These are phyloP conservation scores for Capsella bursapastoris DNA, from an alignment of 345 rosid species.

Conservation along the genomic window DNA sequence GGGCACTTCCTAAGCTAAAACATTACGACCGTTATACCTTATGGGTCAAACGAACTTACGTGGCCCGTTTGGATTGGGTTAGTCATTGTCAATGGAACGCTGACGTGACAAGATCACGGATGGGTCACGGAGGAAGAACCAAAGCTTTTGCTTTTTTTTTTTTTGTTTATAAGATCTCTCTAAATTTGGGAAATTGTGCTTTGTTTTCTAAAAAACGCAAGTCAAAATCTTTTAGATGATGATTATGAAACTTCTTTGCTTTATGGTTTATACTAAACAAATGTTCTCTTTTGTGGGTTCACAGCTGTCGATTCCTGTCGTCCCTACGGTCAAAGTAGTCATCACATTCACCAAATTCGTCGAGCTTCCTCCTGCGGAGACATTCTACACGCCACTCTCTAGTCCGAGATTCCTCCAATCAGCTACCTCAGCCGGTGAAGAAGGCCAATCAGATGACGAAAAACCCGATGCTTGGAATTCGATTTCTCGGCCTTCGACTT, in stretches of 20 bases:
- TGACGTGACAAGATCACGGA: slow-evolving; percentile 40
- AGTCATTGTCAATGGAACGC: not conserved
- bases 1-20: slow-evolving; percentile 49
- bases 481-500: slow-evolving; percentile 43
- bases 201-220: not conserved
- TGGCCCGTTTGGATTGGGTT: not conserved
- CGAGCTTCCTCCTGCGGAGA: slow-evolving; percentile 75
- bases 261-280: slow-evolving; percentile 19
- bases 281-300: slow-evolving; percentile 36
- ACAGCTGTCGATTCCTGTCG: slow-evolving; percentile 98
- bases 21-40: slow-evolving; percentile 39
- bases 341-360: slow-evolving; percentile 92
- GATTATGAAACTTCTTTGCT: slow-evolving; percentile 4
- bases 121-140: slow-evolving; percentile 34
- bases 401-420: slow-evolving; percentile 65
- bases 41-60: slow-evolving; percentile 23
- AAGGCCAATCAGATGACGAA: slow-evolving; percentile 47
- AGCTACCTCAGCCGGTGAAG: not conserved
- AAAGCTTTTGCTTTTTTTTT: slow-evolving; percentile 18
- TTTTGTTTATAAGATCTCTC: slow-evolving; percentile 18
- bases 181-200: slow-evolving; percentile 43
- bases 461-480: slow-evolving; percentile 49
- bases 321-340: slow-evolving; percentile 94
- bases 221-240: slow-evolving; percentile 29
- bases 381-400: slow-evolving; percentile 90